Base-by-base conservation (phyloP, 1,139 yeast genomes). In the Yamadazyma atmosphaerica region DNA sequence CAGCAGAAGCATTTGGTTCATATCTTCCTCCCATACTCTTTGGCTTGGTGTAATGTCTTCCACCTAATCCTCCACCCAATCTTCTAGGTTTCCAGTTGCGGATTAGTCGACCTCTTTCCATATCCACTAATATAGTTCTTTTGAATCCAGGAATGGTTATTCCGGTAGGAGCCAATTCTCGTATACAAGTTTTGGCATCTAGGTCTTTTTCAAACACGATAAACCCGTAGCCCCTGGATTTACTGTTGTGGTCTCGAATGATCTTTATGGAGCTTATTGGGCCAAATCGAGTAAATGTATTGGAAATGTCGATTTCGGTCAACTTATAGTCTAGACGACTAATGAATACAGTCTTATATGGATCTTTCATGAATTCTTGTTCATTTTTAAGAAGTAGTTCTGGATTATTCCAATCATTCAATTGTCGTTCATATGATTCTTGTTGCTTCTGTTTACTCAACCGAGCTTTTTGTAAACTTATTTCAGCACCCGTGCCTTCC, bases 171-270 rank as follows among this genome's bases (percentile, higher is more conserved):
- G 83, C 77, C 25, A 79, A 73, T 28, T 73, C 81, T 24, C 72
- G 66, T n/a, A 75, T 71, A 11, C 94, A 89, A 45, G 42, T 58
- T 42, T 69, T 72, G 45, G 85, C 84, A 50, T 77, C 86, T 13
- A 60, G 52, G 39, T 76, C 84, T 34, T 72, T 67, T 51, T 77
- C 83, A 59, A 78, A 90, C 4, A 84, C 83, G 2, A 90, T 68
- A 57, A 92, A 92, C 1, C 86, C 98, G 56, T 92, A 92, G 0
- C 98, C 98, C 42, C 80, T 67, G 1, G 94, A 77, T 46, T 77
- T 74, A 22, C 77, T 76, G 0, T 68, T 53, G 2, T 54, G 55
- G 51, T 85, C 85, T 46, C 87, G 63, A 1, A 89, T 86, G 2
- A 89, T 72, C 18, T 90, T 67, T 1, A 83, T 68, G 4, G 75